Base-by-base conservation (phyloP, 768 basidiomycete genomes). In the Psilocybe cubensis region DNA sequence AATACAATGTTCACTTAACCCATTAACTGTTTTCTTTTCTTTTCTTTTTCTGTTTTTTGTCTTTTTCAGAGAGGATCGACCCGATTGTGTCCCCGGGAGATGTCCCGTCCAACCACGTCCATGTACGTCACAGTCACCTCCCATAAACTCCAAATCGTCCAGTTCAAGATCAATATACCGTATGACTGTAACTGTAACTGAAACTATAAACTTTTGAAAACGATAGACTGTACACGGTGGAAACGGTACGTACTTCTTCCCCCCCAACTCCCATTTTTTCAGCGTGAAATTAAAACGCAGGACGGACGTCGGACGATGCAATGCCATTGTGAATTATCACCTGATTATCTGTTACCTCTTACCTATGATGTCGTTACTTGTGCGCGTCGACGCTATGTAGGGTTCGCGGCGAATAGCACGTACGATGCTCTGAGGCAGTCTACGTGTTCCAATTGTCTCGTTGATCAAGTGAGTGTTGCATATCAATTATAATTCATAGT, bases 61-160 rank as follows among this genome's bases (percentile, higher is more conserved):
- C n/a, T n/a, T n/a, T n/a, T n/a, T 17, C 44, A 74, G 74, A 74
- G 42, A 69, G 77, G 41, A 63, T 79, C 28, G 77, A 79, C 54
- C 77, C 77, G 29, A 70, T 79, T 46, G 64, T 74, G 21, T 68
- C 67, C 18, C 74, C 76, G 4, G 71, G 66, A 21, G 59, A 59
- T 24, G 62, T 62, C 11, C 77, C 77, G 0, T 74, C 75, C 0
- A 70, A 76, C 31, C 77, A 79, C 53, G 71, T 77, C 41, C 77
- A 79, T 56, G 76, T 78, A 42, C 41, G 76, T 66, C 9, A n/a
- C 23, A 12, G 21, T 38, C 23, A 9, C 53, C n/a, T 17, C 23
- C n/a, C n/a, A n/a, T n/a, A n/a, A n/a, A n/a, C n/a, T n/a, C n/a
- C n/a, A n/a, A n/a, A n/a, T n/a, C n/a, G n/a, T n/a, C n/a, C n/a